Percentiles rank a stretch among this genome's conserved stretches.
phyloP scores from a whole-genome alignment of 352 stramenopile species.

The Phytophthora foliorum region DNA sequence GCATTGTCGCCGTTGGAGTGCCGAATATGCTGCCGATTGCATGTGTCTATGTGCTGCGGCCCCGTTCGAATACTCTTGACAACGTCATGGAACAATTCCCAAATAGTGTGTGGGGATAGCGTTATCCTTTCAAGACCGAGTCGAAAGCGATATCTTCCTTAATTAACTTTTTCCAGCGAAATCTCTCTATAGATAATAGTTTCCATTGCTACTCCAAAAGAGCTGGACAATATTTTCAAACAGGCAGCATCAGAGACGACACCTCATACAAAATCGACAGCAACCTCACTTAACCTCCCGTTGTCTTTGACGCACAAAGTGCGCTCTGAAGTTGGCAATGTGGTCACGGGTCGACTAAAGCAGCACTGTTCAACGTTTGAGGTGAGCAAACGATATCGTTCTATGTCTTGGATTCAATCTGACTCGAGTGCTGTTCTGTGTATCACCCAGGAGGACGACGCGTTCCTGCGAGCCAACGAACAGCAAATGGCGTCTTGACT shows the following conservation, averaged over 20 bases:
- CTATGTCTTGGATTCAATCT: background rate
- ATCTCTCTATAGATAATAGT: too few relatives aligned
- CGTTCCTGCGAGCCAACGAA: constrained; percentile 55
- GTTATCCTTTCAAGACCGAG: too few relatives aligned
- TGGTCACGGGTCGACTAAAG: constrained; percentile 30
- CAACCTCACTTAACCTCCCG: constrained; percentile 38
- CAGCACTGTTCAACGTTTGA: constrained; percentile 43
- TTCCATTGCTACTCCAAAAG: constrained; percentile 53
- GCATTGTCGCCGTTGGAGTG: too few relatives aligned
- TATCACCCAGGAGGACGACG: constrained; percentile 56
- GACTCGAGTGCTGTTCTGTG: background rate
- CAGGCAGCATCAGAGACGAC: constrained; percentile 24
- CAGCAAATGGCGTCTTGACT: constrained; percentile 70
- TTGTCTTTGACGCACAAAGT: constrained; percentile 40
- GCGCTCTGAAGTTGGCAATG: constrained; percentile 24
- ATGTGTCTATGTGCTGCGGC: too few relatives aligned
- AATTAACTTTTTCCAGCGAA: too few relatives aligned
- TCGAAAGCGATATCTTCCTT: too few relatives aligned
- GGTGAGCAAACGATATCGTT: constrained; percentile 27
- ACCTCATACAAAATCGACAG: constrained; percentile 8
- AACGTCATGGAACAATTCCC: too few relatives aligned
- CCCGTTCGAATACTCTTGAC: too few relatives aligned
- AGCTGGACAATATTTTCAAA: constrained; percentile 56
- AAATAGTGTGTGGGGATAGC: too few relatives aligned
- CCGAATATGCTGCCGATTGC: too few relatives aligned